Conservation (phyloP, 2,329 filamentous ascomycete genomes). For the Epichloe amarillans region DNA sequence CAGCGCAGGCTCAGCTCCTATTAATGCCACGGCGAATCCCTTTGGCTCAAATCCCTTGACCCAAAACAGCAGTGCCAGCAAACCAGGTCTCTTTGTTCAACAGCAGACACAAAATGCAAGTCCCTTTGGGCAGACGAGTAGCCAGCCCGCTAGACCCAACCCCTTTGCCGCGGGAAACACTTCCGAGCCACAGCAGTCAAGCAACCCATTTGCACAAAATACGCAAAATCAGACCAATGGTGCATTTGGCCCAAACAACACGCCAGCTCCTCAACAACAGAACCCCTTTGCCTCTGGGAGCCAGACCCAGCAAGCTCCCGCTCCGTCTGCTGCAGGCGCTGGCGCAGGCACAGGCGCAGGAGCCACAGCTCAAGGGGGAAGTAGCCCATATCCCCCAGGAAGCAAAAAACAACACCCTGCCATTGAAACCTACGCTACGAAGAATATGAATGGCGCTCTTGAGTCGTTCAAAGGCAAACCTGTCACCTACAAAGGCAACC, state of each 20-base stretch:
- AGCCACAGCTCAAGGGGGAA: neutral
- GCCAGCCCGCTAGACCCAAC: constrained; percentile 8
- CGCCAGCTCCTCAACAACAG: constrained; percentile 6
- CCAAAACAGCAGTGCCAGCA: neutral
- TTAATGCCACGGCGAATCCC: constrained; percentile 11
- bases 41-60: constrained; percentile 12
- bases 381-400: constrained; percentile 29
- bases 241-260: constrained; percentile 11
- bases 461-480: constrained; percentile 49
- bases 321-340: neutral
- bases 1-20: neutral
- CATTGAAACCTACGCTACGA: constrained; percentile 29
- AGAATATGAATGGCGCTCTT: constrained; percentile 31
- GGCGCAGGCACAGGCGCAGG: neutral
- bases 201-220: constrained; percentile 13
- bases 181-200: constrained; percentile 7
- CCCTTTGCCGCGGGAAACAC: constrained; percentile 15
- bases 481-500: constrained; percentile 41
- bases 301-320: constrained; percentile 7
- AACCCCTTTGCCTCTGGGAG: constrained; percentile 14
- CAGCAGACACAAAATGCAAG: constrained; percentile 5
- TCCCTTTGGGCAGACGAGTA: constrained; percentile 12
- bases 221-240: constrained; percentile 4
- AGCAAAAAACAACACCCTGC: constrained; percentile 32
- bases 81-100: constrained; percentile 11